phyloP scores from a whole-genome alignment of 768 basidiomycete species.

The Serendipita vermifera region DNA sequence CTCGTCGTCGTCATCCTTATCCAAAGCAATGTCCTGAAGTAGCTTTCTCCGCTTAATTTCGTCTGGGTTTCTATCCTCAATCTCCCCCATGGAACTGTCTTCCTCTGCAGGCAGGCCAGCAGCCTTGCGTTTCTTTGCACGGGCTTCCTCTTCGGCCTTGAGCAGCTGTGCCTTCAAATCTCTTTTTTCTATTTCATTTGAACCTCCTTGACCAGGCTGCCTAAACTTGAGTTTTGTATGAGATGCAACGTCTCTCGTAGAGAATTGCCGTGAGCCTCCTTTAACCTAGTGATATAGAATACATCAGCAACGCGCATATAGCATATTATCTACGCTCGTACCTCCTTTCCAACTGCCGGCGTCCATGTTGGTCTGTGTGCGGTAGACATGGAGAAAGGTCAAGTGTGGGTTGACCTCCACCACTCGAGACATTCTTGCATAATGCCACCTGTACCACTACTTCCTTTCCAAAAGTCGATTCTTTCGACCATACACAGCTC shows the following conservation, averaged over 20 bases:
- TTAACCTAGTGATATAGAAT: constrained; percentile 40
- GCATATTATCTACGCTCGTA: neutral
- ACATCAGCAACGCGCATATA: no score
- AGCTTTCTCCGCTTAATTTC: constrained; percentile 74
- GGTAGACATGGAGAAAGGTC: constrained; percentile 52
- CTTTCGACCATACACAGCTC: constrained; percentile 26
- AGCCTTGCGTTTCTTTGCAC: constrained; percentile 85
- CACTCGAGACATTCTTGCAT: neutral
- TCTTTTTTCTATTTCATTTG: constrained; percentile 56
- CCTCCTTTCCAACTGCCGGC: constrained; percentile 82
- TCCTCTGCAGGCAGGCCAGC: constrained; percentile 41
- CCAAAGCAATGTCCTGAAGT: constrained; percentile 72
- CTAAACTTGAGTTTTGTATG: constrained; percentile 98
- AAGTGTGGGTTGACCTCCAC: neutral
- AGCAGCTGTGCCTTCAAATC: constrained; percentile 78
- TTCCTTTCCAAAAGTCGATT: constrained; percentile 26
- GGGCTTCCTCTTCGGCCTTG: constrained; percentile 73
- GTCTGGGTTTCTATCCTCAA: constrained; percentile 43
- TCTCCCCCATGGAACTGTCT: constrained; percentile 18
- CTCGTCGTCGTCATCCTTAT: constrained; percentile 80
- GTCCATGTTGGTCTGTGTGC: constrained; percentile 96
- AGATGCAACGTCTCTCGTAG: constrained; percentile 83
- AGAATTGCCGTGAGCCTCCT: constrained; percentile 84
- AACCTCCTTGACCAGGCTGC: constrained; percentile 82
- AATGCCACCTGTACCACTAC: constrained; percentile 17